These are phyloP conservation scores for Teratosphaeriaceae sp. DNA, from an alignment of 2,329 filamentous ascomycete species.

Conservation along the genomic window DNA sequence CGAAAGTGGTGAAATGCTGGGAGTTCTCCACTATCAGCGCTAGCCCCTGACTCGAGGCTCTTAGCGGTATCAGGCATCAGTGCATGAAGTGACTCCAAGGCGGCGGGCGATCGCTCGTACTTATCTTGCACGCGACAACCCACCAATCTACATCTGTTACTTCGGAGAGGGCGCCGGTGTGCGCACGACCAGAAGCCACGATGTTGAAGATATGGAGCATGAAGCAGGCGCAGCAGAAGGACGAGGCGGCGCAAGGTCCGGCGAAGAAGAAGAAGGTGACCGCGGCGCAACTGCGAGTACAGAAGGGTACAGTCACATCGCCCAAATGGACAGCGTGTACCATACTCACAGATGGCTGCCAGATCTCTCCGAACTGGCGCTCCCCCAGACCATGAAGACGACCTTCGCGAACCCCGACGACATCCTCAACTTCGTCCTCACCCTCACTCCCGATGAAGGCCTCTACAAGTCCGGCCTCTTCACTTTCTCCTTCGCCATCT, in stretches of 20 bases:
- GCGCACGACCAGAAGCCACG: slow-evolving; percentile 35
- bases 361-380: slow-evolving; percentile 77
- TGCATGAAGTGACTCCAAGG: no score
- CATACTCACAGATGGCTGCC: slow-evolving; percentile 4
- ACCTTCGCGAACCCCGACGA: slow-evolving; percentile 77
- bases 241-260: slow-evolving; percentile 66
- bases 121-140: no score
- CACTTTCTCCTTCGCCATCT: slow-evolving; percentile 85
- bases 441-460: slow-evolving; percentile 77
- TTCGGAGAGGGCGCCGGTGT: background rate
- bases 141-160: no score
- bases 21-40: no score
- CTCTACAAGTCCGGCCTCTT: slow-evolving; percentile 86
- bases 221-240: slow-evolving; percentile 91
- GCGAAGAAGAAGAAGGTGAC: slow-evolving; percentile 99
- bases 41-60: no score
- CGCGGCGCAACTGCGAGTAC: slow-evolving; percentile 86
- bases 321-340: slow-evolving; percentile 1
- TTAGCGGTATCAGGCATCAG: no score
- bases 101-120: no score
- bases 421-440: slow-evolving; percentile 76
- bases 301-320: slow-evolving; percentile 64
- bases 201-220: slow-evolving; percentile 99
- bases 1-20: no score
- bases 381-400: slow-evolving; percentile 73